Conservation (phyloP, 2,329 filamentous ascomycete genomes). For the Claviceps pusilla region DNA sequence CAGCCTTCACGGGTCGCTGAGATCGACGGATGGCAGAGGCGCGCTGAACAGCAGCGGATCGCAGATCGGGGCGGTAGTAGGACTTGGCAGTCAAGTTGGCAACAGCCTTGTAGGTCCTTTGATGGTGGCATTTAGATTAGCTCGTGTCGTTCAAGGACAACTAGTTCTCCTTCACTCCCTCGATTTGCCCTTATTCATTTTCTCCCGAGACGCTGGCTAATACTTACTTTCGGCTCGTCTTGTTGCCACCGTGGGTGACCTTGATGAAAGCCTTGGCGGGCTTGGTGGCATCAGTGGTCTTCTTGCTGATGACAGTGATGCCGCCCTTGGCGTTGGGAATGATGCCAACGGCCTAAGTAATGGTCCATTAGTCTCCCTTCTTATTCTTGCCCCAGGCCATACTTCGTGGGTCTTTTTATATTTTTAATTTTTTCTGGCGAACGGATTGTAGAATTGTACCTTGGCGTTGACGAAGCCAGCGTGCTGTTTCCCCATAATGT, state of each 20-base stretch:
- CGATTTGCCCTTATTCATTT: background rate
- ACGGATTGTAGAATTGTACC: constrained; percentile 35
- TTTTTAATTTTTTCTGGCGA: background rate
- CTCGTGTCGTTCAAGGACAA: constrained; percentile 4
- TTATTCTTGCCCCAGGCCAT: constrained; percentile 1
- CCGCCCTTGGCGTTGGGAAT: constrained; percentile 61
- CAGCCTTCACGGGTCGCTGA: constrained; percentile 65
- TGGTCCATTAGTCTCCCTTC: constrained; percentile 10
- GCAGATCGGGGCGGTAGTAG: constrained; percentile 72
- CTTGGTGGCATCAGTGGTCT: constrained; percentile 53
- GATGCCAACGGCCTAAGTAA: constrained; percentile 63
- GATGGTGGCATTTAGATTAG: constrained; percentile 1
- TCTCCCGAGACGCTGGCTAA: background rate
- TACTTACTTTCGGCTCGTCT: constrained; percentile 54
- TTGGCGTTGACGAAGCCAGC: constrained; percentile 88
- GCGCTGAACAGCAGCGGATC: constrained; percentile 65
- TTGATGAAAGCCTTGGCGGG: constrained; percentile 52
- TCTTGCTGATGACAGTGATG: constrained; percentile 75
- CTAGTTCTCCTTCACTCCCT: constrained; percentile 6
- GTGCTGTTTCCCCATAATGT: constrained; percentile 40
- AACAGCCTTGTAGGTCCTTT: constrained; percentile 76
- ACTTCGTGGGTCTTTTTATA: background rate
- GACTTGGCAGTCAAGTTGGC: constrained; percentile 70
- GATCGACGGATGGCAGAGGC: constrained; percentile 71
- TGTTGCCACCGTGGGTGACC: constrained; percentile 55